Conservation (phyloP, 495 filamentous ascomycete genomes). For the Astrothelium macrocarpum region DNA sequence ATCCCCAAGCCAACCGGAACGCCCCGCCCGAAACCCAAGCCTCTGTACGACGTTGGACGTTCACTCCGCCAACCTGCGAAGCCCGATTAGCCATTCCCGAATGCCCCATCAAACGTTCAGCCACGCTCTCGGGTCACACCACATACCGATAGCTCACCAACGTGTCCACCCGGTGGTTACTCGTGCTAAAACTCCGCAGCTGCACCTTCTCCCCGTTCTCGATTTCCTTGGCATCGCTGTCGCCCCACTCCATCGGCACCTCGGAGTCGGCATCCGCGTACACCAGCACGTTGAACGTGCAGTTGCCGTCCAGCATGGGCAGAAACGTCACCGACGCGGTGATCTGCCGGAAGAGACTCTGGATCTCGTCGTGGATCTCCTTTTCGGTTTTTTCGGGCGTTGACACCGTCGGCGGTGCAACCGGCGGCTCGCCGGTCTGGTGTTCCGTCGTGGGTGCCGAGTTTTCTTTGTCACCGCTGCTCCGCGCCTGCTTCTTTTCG, state of each 20-base stretch:
- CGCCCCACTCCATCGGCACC: slow-evolving; percentile 96
- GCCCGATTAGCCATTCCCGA: not conserved
- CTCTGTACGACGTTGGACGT: not conserved
- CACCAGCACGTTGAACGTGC: slow-evolving; percentile 97
- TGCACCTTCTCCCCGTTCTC: slow-evolving; percentile 92
- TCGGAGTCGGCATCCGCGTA: slow-evolving; percentile 96
- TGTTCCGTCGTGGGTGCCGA: slow-evolving; percentile 29
- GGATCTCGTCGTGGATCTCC: slow-evolving; percentile 91
- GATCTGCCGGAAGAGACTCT: slow-evolving; percentile 92
- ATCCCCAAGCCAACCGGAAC: not conserved
- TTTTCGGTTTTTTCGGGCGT: slow-evolving; percentile 69
- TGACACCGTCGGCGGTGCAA: slow-evolving; percentile 8
- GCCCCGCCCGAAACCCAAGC: not conserved
- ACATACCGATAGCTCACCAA: slow-evolving; percentile 73
- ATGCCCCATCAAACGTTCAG: not conserved
- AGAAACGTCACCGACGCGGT: slow-evolving; percentile 96
- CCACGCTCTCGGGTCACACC: not conserved
- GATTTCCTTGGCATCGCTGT: slow-evolving; percentile 97
- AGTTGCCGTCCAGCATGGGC: slow-evolving; percentile 82
- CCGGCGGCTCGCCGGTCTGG: slow-evolving; percentile 14
- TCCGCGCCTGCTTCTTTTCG: slow-evolving; percentile 40
- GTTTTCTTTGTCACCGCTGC: slow-evolving; percentile 61
- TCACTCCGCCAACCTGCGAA: not conserved
- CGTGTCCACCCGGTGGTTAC: slow-evolving; percentile 85
- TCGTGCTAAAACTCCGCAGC: slow-evolving; percentile 89